Evolutionary conservation across 2,329 filamentous ascomycete genomes (phyloP).

Genomic region (Pseudogymnoascus sp.): DNA sequence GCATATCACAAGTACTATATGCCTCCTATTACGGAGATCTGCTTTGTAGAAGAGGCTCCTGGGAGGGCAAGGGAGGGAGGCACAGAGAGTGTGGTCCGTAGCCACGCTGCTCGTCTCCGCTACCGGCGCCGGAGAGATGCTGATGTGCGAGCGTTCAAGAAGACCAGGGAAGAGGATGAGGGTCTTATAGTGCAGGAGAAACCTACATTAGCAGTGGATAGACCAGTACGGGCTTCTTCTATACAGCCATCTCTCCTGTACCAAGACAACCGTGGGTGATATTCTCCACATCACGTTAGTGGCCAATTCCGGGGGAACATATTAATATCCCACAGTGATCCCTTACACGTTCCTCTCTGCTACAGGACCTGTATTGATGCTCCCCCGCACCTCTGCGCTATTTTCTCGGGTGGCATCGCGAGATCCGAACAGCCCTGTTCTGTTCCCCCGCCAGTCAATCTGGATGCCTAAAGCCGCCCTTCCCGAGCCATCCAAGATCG

Average conservation of each 20-base stretch:
- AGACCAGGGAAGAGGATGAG: background rate
- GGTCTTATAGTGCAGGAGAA: background rate
- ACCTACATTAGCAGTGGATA: background rate
- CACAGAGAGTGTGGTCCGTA: background rate
- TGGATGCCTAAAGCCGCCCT: slow-evolving; percentile 15
- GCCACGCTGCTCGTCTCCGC: background rate
- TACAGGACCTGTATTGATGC: background rate
- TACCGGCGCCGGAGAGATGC: slow-evolving; percentile 1
- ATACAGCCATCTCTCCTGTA: background rate
- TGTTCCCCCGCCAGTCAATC: slow-evolving; percentile 14
- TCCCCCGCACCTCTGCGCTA: background rate
- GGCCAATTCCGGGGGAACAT: background rate
- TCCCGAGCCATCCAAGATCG: slow-evolving; percentile 12
- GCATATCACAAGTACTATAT: background rate
- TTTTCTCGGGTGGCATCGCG: slow-evolving; percentile 21
- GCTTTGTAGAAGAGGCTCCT: background rate
- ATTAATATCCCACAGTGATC: background rate
- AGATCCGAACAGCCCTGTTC: slow-evolving; percentile 3
- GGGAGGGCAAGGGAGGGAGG: background rate
- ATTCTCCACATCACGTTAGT: background rate
- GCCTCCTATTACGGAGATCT: background rate
- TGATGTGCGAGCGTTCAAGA: background rate
- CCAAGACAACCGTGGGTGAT: background rate
- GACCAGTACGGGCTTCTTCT: background rate
- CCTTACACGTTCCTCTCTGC: background rate